These are phyloP conservation scores for Euphorbia tirucalli DNA, from an alignment of 345 rosid species.

Conservation along the genomic window DNA sequence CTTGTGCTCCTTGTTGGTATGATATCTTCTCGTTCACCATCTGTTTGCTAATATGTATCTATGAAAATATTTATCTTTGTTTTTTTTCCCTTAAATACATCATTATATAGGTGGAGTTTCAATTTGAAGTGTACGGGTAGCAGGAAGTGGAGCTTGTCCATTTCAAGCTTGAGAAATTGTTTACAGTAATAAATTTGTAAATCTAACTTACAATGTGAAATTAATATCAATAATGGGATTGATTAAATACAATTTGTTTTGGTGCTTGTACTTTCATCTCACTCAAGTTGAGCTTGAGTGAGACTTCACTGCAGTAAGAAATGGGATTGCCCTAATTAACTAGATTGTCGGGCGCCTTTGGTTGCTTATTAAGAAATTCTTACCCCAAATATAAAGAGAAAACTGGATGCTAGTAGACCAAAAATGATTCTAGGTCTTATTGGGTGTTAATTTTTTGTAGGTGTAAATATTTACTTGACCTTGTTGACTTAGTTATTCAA, in stretches of 20 bases:
- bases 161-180: not conserved
- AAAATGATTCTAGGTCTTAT: not conserved
- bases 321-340: not conserved
- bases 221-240: not conserved
- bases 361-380: not conserved
- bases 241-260: not conserved
- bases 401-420: not conserved
- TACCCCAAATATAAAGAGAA: not conserved
- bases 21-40: not conserved
- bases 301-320: not conserved
- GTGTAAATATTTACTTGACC: no score
- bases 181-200: not conserved
- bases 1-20: slow-evolving; percentile 82
- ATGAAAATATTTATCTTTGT: not conserved
- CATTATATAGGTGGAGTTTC: not conserved
- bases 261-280: not conserved
- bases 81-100: not conserved
- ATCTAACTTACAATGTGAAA: not conserved
- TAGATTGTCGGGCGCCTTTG: not conserved
- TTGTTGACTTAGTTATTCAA: no score
- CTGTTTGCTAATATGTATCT: slow-evolving; percentile 15
- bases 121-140: not conserved
- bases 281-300: slow-evolving; percentile 5
- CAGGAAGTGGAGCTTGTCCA: not conserved
- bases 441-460: no score